These are phyloP conservation scores for Pseudogymnoascus sp. DNA, from an alignment of 2,329 filamentous ascomycete genomes.

Conservation along the genomic window DNA sequence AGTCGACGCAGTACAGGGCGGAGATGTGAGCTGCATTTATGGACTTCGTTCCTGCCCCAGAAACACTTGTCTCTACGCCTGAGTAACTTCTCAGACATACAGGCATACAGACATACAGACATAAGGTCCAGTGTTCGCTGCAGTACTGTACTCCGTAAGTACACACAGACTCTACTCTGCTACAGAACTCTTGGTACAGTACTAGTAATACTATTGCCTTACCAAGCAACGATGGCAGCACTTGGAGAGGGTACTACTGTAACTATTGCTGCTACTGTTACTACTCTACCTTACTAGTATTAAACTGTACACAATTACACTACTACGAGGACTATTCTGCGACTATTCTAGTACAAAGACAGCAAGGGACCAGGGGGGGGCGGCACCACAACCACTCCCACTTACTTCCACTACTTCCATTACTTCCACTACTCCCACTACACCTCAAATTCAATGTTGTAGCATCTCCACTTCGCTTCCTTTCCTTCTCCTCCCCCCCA, in stretches of 20 bases:
- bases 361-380: slow-evolving; percentile 2
- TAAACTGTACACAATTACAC: neutral
- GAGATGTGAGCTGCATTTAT: neutral
- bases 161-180: neutral
- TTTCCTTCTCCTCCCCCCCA: neutral
- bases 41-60: neutral
- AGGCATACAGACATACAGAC: no score
- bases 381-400: neutral
- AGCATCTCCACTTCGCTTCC: neutral
- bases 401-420: neutral
- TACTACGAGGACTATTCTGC: neutral
- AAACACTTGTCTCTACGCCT: neutral
- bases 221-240: neutral
- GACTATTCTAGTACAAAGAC: neutral
- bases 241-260: neutral
- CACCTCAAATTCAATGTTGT: neutral
- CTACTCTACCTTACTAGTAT: neutral
- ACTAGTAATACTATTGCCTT: slow-evolving; percentile 1
- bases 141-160: neutral
- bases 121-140: neutral
- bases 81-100: neutral
- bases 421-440: neutral
- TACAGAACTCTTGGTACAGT: neutral
- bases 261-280: neutral
- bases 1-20: neutral